phyloP scores from a whole-genome alignment of 768 basidiomycete species.

The Boletus sp. region DNA sequence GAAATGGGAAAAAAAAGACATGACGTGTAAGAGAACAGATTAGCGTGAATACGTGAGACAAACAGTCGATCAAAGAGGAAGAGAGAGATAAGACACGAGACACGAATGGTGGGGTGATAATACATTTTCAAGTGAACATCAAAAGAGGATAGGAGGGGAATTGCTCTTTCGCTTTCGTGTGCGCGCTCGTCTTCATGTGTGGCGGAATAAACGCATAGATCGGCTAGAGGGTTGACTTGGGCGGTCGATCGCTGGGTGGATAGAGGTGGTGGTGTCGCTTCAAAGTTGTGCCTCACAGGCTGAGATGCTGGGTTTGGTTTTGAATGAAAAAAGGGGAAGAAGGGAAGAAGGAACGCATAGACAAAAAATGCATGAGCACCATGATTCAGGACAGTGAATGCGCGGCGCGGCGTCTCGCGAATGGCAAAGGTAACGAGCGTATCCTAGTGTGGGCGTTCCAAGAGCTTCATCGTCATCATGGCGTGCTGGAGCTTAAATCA shows the following conservation, averaged over 20 bases:
- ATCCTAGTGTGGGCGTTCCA: too few relatives aligned
- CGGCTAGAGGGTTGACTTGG: background rate
- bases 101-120: background rate
- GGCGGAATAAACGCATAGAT: background rate
- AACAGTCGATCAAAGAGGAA: background rate
- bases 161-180: background rate
- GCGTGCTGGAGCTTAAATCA: conserved; percentile 10
- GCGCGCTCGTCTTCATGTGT: background rate
- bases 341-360: background rate
- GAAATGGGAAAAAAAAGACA: background rate
- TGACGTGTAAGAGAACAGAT: background rate
- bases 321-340: background rate
- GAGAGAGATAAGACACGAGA: background rate
- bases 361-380: background rate
- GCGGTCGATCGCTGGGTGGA: too few relatives aligned
- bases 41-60: background rate
- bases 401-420: too few relatives aligned
- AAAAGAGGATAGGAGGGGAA: background rate
- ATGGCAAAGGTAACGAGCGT: too few relatives aligned
- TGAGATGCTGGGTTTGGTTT: background rate
- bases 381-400: background rate
- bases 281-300: background rate
- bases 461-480: background rate
- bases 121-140: conserved; percentile 7
- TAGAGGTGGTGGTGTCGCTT: conserved; percentile 1